phyloP scores from a whole-genome alignment of 352 stramenopile genomes.

The Vaucheria bursata region DNA sequence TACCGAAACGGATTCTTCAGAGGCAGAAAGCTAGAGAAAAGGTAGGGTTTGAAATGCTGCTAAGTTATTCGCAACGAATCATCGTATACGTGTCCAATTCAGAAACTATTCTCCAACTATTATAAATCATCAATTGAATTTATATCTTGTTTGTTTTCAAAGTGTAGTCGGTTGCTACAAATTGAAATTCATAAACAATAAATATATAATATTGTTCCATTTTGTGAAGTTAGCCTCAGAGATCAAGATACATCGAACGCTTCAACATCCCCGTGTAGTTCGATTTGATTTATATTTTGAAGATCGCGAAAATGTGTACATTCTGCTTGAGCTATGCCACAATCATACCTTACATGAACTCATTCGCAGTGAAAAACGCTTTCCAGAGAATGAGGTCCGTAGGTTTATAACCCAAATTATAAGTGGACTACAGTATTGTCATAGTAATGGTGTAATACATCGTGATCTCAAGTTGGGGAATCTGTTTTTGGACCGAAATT shows the following conservation, averaged over 20 bases:
- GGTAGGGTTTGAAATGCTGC: no score
- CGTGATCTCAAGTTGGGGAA: constrained; percentile 96
- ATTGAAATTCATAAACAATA: no score
- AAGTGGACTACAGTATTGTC: constrained; percentile 85
- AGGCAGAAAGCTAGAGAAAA: constrained; percentile 91
- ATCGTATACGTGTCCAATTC: no score
- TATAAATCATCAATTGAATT: no score
- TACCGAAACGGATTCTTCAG: constrained; percentile 90
- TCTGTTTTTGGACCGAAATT: constrained; percentile 77
- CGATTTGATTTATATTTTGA: constrained; percentile 98
- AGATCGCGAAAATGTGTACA: constrained; percentile 91
- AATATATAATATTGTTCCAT: no score
- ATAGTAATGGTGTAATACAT: constrained; percentile 81
- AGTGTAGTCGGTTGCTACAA: no score
- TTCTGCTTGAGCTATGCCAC: constrained; percentile 90
- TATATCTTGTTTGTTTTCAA: no score
- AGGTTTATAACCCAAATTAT: constrained; percentile 83
- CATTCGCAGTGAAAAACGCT: constrained; percentile 80
- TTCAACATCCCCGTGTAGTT: constrained; percentile 86
- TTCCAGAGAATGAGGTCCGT: constrained; percentile 85
- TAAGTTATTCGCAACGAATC: no score
- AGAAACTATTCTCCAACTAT: no score
- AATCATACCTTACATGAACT: constrained; percentile 89
- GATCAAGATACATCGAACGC: constrained; percentile 94
- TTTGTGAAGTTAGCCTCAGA: no score